Evolutionary conservation across 1,284 basidiomycete species (phyloP), one percentile per base, ranked within the genome.

Genomic region (Phellopilus nigrolimitatus): DNA sequence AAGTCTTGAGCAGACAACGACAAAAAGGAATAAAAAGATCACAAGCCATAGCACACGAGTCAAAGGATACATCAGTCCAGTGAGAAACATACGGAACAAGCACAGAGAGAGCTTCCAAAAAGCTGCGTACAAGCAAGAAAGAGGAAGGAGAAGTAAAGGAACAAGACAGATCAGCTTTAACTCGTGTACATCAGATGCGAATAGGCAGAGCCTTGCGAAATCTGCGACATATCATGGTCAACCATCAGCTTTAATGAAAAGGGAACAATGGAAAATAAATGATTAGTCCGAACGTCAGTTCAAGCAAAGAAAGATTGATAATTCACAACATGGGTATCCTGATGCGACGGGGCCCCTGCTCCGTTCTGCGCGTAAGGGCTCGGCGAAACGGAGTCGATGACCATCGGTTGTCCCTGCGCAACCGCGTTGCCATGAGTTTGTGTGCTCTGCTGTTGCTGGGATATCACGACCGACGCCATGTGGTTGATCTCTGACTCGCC

Each of bases 401-500:
- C 46, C 46, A 48, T 48, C 7, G 46, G 24, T n/a, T 48, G 46
- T 13, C 36, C 46, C 17, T 48, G 46, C 12, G 8, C 10, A 5
- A n/a, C n/a, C n/a, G n/a, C n/a, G n/a, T n/a, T n/a, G n/a, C n/a
- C n/a, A n/a, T n/a, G n/a, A n/a, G n/a, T n/a, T n/a, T n/a, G n/a
- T n/a, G 36, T 15, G 15, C 46, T 22, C 13, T 48, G 46, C 25
- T 39, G 46, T 8, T 37, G 33, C 15, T 36, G 9, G 13, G 38
- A 37, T 13, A 42, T 24, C 15, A 51, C 53, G 19, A 51, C 53
- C 13, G 49, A 51, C 43, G 48, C 24, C 53, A 55, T 55, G 28
- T 51, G 49, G 10, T 39, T 51, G 17, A 55, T 41, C 28, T 55
- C 53, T 30, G 49, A 46, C 24, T 55, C 53, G 27, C 53, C 53